phyloP scores from a whole-genome alignment of 257 asterid species.

The Scutellaria baicalensis region DNA sequence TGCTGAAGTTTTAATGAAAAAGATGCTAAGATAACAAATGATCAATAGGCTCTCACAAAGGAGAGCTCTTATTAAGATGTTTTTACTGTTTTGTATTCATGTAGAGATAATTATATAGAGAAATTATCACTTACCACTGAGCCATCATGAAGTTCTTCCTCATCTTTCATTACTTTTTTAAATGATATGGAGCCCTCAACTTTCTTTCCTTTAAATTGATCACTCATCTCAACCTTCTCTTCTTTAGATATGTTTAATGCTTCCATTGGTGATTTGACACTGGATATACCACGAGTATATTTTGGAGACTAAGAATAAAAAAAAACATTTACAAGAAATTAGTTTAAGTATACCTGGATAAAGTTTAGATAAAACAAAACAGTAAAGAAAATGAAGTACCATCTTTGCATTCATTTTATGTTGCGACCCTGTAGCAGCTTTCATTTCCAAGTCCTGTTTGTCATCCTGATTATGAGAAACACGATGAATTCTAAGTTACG shows the following conservation, averaged over 20 bases:
- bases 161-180: slow-evolving; percentile 2
- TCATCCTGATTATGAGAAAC: background rate
- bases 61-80: background rate
- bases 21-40: background rate
- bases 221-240: slow-evolving; percentile 28
- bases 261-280: slow-evolving; percentile 28
- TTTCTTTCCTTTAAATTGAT: background rate
- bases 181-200: slow-evolving; percentile 9
- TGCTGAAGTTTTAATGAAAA: background rate
- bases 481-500: background rate
- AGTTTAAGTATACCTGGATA: background rate
- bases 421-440: slow-evolving; percentile 2
- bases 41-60: background rate
- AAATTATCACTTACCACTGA: slow-evolving; percentile 40
- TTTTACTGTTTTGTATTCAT: background rate
- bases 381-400: background rate
- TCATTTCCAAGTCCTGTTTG: background rate
- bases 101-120: background rate
- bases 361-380: background rate
- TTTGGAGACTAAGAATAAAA: slow-evolving; percentile 24
- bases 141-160: slow-evolving; percentile 26
- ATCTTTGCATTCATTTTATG: slow-evolving; percentile 1
- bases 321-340: background rate
- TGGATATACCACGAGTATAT: slow-evolving; percentile 21
- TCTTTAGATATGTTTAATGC: slow-evolving; percentile 28